Base-by-base conservation (phyloP, 768 basidiomycete genomes). In the Filobasidium wieringae region DNA sequence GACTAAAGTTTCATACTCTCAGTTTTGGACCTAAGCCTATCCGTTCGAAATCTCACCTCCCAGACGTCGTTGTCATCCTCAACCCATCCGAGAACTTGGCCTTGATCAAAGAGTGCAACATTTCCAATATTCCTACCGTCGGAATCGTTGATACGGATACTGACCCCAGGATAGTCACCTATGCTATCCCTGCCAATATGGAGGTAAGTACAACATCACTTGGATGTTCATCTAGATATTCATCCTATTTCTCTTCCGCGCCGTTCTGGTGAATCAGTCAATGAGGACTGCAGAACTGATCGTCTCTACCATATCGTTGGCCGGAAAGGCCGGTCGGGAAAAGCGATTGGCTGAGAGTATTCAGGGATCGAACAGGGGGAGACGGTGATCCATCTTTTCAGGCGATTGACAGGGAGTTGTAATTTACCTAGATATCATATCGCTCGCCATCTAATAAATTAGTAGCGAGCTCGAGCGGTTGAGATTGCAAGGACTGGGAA, bases 151-250 rank as follows among this genome's bases (percentile, higher is more conserved):
- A 99, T 74, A 88, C 91, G 22, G 90, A 99, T 70, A 86, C 83
- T 40, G 95, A 99, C 75, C 95, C 95, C 5, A 83, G 95, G 26
- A 79, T 90, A 36, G 92, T 99, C 61, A 95, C 96, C 80, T 97
- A 95, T 73, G 86, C 95, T 40, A 96, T 99, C 68, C 92, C 91
- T 0, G 91, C 88, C n/a, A 99, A 97, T 73, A 89, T 93, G 75
- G 95, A 99, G 75, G 73, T 73, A 58, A 66, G 73, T 63, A 11
- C 32, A 15, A 47, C 24, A 47, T 47, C 12, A 26, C 50, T 51
- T 22, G 8, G 22, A 26, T 36, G 52, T n/a, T n/a, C 32, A 27
- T 1, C 29, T 33, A 26, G 22, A 12, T n/a, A n/a, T n/a, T n/a
- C n/a, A n/a, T 26, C 22, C 49, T 7, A 17, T 2, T 12, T 36